Evolutionary conservation across 2,329 filamentous ascomycete genomes (phyloP).

Genomic region (Colletotrichum tropicale): DNA sequence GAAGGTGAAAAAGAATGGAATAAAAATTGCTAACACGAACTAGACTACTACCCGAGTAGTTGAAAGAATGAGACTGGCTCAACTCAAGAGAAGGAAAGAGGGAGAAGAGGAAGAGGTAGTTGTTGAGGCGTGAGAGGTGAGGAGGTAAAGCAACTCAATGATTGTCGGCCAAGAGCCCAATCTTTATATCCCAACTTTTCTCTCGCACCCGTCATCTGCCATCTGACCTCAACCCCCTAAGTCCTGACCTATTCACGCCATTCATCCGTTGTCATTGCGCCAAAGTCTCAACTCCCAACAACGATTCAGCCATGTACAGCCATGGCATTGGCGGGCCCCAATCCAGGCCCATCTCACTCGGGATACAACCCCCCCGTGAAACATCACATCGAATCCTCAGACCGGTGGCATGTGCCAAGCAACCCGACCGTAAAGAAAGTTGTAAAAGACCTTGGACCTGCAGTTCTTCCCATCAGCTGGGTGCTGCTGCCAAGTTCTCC

Average conservation of each 20-base stretch:
- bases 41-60: constrained; percentile 16
- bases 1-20: background rate
- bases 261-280: background rate
- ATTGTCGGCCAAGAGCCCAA: background rate
- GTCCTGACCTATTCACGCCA: background rate
- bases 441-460: background rate
- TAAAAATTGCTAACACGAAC: background rate
- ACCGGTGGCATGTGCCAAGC: background rate
- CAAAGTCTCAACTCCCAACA: background rate
- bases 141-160: background rate
- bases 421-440: background rate
- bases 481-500: background rate
- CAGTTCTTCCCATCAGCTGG: background rate
- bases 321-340: background rate
- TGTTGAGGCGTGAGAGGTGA: background rate
- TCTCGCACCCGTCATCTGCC: background rate
- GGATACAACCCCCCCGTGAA: background rate
- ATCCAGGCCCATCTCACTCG: background rate
- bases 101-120: background rate
- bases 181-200: background rate
- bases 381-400: background rate
- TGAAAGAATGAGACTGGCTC: constrained; percentile 7
- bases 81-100: background rate
- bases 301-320: background rate
- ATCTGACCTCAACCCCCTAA: background rate